Evolutionary conservation across 106 monocot genomes (phyloP).

Genomic region (Dactylorhiza incarnata): DNA sequence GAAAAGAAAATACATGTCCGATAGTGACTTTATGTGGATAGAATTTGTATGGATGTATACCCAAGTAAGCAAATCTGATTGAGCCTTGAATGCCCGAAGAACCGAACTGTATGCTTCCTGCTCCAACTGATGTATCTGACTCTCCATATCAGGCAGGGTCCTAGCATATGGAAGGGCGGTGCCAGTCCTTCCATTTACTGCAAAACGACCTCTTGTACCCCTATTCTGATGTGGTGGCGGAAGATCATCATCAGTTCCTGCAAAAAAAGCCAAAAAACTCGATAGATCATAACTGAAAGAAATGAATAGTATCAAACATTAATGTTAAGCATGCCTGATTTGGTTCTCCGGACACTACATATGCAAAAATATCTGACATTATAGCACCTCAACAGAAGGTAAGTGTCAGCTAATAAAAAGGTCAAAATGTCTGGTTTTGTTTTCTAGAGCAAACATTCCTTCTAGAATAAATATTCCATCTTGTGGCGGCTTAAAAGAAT

Average conservation of each 20-base stretch:
- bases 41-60: slow-evolving; percentile 17
- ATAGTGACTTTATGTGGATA: not conserved
- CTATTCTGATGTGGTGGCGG: slow-evolving; percentile 48
- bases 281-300: not conserved
- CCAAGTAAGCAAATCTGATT: slow-evolving; percentile 78
- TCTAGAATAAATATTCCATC: not conserved
- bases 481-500: not conserved
- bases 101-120: slow-evolving; percentile 70
- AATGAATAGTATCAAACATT: not conserved
- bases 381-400: not conserved
- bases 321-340: not conserved
- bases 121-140: slow-evolving; percentile 60
- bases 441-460: not conserved
- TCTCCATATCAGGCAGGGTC: slow-evolving; percentile 43
- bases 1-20: not conserved
- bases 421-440: not conserved
- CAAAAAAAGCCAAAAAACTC: slow-evolving; percentile 7
- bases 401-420: not conserved
- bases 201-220: slow-evolving; percentile 37
- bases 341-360: not conserved
- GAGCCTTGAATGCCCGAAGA: slow-evolving; percentile 73
- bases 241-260: slow-evolving; percentile 89
- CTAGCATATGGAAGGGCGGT: slow-evolving; percentile 29
- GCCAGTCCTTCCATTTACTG: slow-evolving; percentile 37
- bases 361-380: not conserved